Percentiles rank a stretch among this genome's conserved stretches.
Evolutionary conservation across 345 rosid genomes (phyloP).

Genomic region (Hibiscus tridactylites): DNA sequence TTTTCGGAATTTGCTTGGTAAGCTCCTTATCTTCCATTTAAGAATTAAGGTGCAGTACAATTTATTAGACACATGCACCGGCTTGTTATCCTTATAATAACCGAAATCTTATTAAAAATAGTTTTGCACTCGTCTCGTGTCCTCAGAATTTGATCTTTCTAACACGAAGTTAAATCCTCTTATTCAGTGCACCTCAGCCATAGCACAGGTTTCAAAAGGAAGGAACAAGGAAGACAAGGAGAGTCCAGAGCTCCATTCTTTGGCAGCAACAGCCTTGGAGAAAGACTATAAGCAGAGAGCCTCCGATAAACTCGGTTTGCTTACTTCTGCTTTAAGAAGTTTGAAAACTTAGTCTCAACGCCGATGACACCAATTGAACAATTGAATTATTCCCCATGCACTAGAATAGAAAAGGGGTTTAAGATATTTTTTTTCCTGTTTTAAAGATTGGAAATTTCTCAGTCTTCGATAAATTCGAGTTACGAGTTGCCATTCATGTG

Average conservation of each 20-base stretch:
- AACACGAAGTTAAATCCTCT: slow-evolving; percentile 6
- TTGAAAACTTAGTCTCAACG: slow-evolving; percentile 39
- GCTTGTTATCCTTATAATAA: neutral
- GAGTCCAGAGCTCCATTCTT: slow-evolving; percentile 63
- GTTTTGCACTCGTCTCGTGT: neutral
- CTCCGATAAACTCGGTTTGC: slow-evolving; percentile 52
- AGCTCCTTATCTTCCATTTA: slow-evolving; percentile 16
- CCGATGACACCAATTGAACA: slow-evolving; percentile 7
- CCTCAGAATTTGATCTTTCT: neutral
- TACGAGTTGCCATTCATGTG: neutral
- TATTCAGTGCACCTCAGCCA: slow-evolving; percentile 71
- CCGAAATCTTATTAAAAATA: slow-evolving; percentile 1
- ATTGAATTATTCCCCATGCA: slow-evolving; percentile 7
- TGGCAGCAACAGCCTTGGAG: slow-evolving; percentile 66
- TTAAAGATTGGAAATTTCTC: neutral
- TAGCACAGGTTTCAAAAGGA: slow-evolving; percentile 69
- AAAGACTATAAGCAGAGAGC: slow-evolving; percentile 80
- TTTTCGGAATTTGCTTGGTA: slow-evolving; percentile 88
- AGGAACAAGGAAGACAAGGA: slow-evolving; percentile 85
- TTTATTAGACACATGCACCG: neutral
- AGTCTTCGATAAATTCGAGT: neutral
- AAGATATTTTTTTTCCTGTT: neutral
- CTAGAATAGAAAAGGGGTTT: neutral
- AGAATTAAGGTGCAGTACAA: neutral
- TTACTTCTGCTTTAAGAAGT: slow-evolving; percentile 60